Evolutionary conservation across 306 rosid species (phyloP).

Genomic region (Aeschynomene evenia): DNA sequence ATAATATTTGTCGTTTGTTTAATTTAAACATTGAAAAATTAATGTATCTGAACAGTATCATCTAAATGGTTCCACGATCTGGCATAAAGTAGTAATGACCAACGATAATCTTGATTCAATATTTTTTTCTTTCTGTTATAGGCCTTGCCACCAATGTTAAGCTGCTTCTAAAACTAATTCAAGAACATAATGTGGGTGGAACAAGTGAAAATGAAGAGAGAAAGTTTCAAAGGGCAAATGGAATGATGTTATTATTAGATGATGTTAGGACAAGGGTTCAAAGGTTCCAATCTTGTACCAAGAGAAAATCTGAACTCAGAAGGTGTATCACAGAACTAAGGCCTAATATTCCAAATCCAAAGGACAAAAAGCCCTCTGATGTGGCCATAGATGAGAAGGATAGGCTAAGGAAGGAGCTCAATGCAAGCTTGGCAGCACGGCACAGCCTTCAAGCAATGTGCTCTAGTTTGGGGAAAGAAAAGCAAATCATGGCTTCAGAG

Average conservation of each 20-base stretch:
- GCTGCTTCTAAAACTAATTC: slow-evolving; percentile 67
- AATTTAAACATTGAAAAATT: too few relatives aligned
- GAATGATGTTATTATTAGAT: slow-evolving; percentile 72
- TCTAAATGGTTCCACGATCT: not conserved
- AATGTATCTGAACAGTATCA: too few relatives aligned
- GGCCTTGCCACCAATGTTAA: slow-evolving; percentile 72
- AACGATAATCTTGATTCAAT: not conserved
- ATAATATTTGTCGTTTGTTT: too few relatives aligned
- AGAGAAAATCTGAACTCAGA: slow-evolving; percentile 64
- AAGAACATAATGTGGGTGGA: slow-evolving; percentile 67
- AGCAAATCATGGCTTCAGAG: slow-evolving; percentile 85
- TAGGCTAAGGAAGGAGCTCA: slow-evolving; percentile 64
- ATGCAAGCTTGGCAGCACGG: slow-evolving; percentile 62
- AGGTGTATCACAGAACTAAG: slow-evolving; percentile 75
- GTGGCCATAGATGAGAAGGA: slow-evolving; percentile 73
- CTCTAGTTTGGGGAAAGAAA: slow-evolving; percentile 90
- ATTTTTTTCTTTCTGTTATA: slow-evolving; percentile 9
- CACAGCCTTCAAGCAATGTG: slow-evolving; percentile 90
- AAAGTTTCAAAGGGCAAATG: slow-evolving; percentile 67
- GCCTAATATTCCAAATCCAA: slow-evolving; percentile 49
- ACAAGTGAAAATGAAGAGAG: slow-evolving; percentile 57
- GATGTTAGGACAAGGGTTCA: slow-evolving; percentile 66
- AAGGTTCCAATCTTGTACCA: slow-evolving; percentile 43
- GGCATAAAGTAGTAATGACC: not conserved
- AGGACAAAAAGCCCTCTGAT: slow-evolving; percentile 52